These are phyloP conservation scores for Trichoderma koningii DNA, from an alignment of 2,329 filamentous ascomycete genomes.

Conservation along the genomic window DNA sequence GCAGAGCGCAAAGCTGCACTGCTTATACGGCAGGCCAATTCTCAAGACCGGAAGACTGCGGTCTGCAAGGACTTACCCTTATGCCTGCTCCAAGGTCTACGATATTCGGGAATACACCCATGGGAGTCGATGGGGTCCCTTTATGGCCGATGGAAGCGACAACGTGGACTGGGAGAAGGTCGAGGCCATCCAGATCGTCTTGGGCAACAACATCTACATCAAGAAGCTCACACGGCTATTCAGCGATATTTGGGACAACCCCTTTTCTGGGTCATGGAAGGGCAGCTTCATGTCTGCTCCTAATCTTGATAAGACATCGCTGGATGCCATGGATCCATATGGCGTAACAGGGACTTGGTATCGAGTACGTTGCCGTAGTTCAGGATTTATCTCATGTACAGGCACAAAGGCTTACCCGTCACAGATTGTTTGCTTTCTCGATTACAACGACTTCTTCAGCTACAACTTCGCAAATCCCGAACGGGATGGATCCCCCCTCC, in stretches of 20 bases:
- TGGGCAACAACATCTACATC: slow-evolving; percentile 62
- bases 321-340: slow-evolving; percentile 67
- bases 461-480: slow-evolving; percentile 65
- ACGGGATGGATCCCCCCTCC: slow-evolving; percentile 48
- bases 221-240: slow-evolving; percentile 53
- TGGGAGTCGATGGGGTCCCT: slow-evolving; percentile 69
- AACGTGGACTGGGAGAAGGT: slow-evolving; percentile 78
- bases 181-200: slow-evolving; percentile 70
- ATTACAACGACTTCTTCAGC: slow-evolving; percentile 71
- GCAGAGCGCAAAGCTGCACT: slow-evolving; percentile 70
- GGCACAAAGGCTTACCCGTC: slow-evolving; percentile 30
- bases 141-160: slow-evolving; percentile 61
- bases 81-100: slow-evolving; percentile 70
- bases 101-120: slow-evolving; percentile 69
- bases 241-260: slow-evolving; percentile 54
- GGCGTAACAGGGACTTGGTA: slow-evolving; percentile 71
- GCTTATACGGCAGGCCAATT: slow-evolving; percentile 65
- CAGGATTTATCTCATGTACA: background rate
- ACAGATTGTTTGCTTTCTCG: slow-evolving; percentile 54
- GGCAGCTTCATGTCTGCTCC: slow-evolving; percentile 49
- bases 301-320: slow-evolving; percentile 41
- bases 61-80: slow-evolving; percentile 53
- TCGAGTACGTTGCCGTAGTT: slow-evolving; percentile 49
- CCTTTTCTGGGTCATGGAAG: slow-evolving; percentile 59
- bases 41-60: slow-evolving; percentile 43